A percentile compares a stretch with the other conserved stretches of the same genome.
Evolutionary conservation across 1,284 basidiomycete genomes (phyloP).

Genomic region (Boletellus deceptivus): DNA sequence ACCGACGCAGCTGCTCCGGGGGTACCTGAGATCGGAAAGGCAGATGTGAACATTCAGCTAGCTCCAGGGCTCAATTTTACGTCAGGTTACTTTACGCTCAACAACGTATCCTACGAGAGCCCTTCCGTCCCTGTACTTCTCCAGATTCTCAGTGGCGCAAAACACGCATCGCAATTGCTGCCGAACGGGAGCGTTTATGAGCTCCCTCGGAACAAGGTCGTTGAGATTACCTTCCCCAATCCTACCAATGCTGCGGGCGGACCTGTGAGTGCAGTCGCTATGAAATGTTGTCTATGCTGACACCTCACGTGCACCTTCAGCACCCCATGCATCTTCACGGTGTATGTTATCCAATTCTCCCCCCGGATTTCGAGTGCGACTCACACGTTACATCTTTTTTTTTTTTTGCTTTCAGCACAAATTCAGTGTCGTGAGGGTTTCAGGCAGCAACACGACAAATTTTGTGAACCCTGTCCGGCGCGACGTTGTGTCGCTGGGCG

Average conservation of each 20-base stretch:
- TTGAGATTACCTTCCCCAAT: constrained; percentile 37
- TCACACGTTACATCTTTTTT: neutral
- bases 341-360: constrained; percentile 17
- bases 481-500: constrained; percentile 15
- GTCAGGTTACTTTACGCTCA: constrained; percentile 5
- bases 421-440: constrained; percentile 15
- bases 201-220: constrained; percentile 31
- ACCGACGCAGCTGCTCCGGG: constrained; percentile 33
- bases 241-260: too few species aligned
- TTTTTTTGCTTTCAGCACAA: constrained; percentile 4
- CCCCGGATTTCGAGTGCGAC: neutral
- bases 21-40: constrained; percentile 25
- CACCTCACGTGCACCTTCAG: constrained; percentile 2
- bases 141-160: constrained; percentile 38
- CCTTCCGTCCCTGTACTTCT: constrained; percentile 34
- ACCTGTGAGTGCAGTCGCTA: neutral
- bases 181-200: constrained; percentile 32
- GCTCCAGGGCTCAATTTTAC: neutral
- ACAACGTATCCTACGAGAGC: constrained; percentile 18
- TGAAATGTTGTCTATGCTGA: constrained; percentile 1
- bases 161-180: constrained; percentile 26
- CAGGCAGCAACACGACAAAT: constrained; percentile 12
- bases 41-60: constrained; percentile 26
- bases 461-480: constrained; percentile 16
- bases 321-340: constrained; percentile 38